A percentile compares a stretch with the other conserved stretches of the same genome.
These are phyloP conservation scores for Detonula confervacea DNA, from an alignment of 352 stramenopile genomes.

Conservation along the genomic window DNA sequence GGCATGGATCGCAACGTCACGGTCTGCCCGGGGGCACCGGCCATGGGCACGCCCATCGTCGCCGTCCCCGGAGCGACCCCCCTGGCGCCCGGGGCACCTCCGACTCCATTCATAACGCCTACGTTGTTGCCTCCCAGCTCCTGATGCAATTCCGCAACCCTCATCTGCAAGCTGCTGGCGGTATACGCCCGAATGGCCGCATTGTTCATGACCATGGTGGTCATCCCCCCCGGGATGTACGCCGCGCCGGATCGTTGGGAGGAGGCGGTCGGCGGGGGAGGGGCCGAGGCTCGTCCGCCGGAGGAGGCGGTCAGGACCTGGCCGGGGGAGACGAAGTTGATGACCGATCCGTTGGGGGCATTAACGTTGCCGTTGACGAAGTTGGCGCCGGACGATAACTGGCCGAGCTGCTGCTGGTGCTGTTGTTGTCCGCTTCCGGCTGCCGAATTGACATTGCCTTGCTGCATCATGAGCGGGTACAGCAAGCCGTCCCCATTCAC, in stretches of 20 bases:
- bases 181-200: slow-evolving; percentile 36
- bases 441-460: slow-evolving; percentile 1
- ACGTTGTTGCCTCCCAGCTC: slow-evolving; percentile 26
- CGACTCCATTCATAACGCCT: neutral
- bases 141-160: slow-evolving; percentile 57
- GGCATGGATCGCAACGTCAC: slow-evolving; percentile 14
- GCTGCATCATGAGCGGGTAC: slow-evolving; percentile 6
- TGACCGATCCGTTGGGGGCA: neutral
- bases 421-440: neutral
- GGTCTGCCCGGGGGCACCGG: neutral
- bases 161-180: slow-evolving; percentile 44
- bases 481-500: slow-evolving; percentile 13
- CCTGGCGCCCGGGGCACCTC: neutral
- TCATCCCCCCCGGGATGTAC: slow-evolving; percentile 2
- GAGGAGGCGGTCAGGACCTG: too few species aligned
- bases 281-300: slow-evolving; percentile 34
- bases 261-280: too few species aligned
- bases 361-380: neutral
- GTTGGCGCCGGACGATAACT: neutral
- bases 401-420: neutral
- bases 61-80: neutral
- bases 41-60: neutral
- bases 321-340: too few species aligned
- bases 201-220: slow-evolving; percentile 13
- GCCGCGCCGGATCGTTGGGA: too few species aligned